These are phyloP conservation scores for Erysimum cheiri DNA, from an alignment of 441 rosid genomes.

Conservation along the genomic window DNA sequence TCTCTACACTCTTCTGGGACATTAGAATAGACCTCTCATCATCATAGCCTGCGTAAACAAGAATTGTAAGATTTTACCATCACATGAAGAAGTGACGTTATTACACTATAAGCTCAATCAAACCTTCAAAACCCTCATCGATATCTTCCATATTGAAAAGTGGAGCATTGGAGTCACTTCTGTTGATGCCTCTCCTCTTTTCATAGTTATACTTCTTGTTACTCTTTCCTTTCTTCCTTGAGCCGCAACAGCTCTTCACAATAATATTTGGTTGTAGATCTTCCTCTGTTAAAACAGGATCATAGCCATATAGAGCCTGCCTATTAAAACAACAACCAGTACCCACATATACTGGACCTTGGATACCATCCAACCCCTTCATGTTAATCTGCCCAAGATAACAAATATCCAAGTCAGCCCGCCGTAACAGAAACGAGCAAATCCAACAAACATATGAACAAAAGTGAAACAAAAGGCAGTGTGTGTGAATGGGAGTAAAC, in stretches of 20 bases:
- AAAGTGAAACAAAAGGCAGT: conserved; percentile 14
- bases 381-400: conserved; percentile 75
- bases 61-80: conserved; percentile 23
- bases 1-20: conserved; percentile 95
- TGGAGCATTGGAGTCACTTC: conserved; percentile 95
- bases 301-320: conserved; percentile 96
- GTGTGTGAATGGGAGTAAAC: conserved; percentile 37
- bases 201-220: conserved; percentile 73
- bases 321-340: conserved; percentile 98
- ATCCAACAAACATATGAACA: conserved; percentile 24
- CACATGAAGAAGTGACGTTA: conserved; percentile 5
- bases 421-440: conserved; percentile 20
- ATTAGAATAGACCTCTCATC: conserved; percentile 94
- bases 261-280: conserved; percentile 93
- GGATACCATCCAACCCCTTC: conserved; percentile 96
- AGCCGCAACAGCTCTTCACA: conserved; percentile 94
- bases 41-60: conserved; percentile 77
- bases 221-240: conserved; percentile 82
- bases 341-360: conserved; percentile 98
- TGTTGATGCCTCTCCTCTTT: conserved; percentile 72
- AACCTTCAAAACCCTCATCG: conserved; percentile 99
- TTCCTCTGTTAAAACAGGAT: conserved; percentile 92
- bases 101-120: conserved; percentile 37
- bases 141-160: conserved; percentile 98
- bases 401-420: conserved; percentile 33